These are phyloP conservation scores for Gentiana macrophylla DNA, from an alignment of 257 asterid genomes.

Conservation along the genomic window DNA sequence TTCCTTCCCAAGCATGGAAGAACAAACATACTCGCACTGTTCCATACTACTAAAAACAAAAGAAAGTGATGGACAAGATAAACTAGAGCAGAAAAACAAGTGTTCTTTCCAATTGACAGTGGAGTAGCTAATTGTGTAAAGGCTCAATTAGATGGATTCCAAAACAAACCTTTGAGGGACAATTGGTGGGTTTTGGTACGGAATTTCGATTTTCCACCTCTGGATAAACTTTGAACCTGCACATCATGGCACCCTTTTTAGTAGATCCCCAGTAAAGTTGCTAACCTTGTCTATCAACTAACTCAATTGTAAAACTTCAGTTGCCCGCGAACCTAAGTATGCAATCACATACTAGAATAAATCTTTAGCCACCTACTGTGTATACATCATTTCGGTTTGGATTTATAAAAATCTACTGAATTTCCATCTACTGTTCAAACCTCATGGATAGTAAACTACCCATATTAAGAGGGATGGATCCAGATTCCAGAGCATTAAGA, in stretches of 20 bases:
- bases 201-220: conserved; percentile 91
- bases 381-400: no score
- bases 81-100: neutral
- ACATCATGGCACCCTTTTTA: conserved; percentile 12
- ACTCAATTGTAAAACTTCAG: neutral
- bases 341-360: no score
- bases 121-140: neutral
- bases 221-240: conserved; percentile 83
- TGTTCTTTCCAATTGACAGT: neutral
- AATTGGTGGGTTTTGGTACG: conserved; percentile 57
- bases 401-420: no score
- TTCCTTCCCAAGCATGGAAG: neutral
- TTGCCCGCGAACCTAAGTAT: no score
- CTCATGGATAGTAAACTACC: no score
- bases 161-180: conserved; percentile 78
- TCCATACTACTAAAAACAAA: no score
- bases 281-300: neutral
- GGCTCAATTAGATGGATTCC: conserved; percentile 5
- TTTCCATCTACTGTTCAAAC: no score
- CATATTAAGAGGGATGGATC: no score
- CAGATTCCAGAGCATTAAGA: neutral
- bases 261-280: conserved; percentile 2
- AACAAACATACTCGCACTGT: neutral
- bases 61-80: neutral
- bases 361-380: no score